Percentiles rank a stretch among this genome's conserved stretches.
phyloP scores from a whole-genome alignment of 2,329 filamentous ascomycete genomes.

The Sporothrix mexicana region DNA sequence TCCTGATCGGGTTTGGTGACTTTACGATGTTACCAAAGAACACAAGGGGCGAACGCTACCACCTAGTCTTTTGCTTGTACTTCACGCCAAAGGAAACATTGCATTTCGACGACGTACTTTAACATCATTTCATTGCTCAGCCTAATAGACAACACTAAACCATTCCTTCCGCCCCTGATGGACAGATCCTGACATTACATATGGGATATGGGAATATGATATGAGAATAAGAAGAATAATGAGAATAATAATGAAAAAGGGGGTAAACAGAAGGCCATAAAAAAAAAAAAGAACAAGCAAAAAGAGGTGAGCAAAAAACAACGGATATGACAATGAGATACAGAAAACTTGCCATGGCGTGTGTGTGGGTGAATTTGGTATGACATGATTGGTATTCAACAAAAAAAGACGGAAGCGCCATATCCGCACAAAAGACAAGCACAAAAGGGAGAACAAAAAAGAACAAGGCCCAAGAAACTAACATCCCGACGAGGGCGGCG shows the following conservation, averaged over 20 bases:
- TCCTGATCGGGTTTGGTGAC: not conserved
- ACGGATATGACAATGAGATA: not conserved
- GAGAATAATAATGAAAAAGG: not conserved
- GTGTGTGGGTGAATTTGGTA: not conserved
- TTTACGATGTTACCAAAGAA: not conserved
- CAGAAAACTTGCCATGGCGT: not conserved
- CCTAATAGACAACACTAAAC: not conserved
- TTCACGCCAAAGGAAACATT: not conserved
- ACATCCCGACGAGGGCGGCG: slow-evolving; percentile 1
- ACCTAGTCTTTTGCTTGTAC: no score
- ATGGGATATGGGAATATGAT: slow-evolving; percentile 13
- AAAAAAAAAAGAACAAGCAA: not conserved
- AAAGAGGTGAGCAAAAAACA: not conserved
- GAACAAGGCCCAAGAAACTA: not conserved
- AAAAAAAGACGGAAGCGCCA: not conserved
- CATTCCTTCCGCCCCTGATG: not conserved
- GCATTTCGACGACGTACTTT: not conserved
- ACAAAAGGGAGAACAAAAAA: not conserved
- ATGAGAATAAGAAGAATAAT: not conserved
- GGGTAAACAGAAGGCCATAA: not conserved
- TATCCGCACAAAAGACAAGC: no score
- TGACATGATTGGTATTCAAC: not conserved
- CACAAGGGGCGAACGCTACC: not conserved
- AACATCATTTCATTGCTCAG: not conserved
- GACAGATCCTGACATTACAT: slow-evolving; percentile 14